A percentile compares a stretch with the other conserved stretches of the same genome.
Conservation (phyloP, 1,284 basidiomycete genomes). For the Sporisorium reilianum region DNA sequence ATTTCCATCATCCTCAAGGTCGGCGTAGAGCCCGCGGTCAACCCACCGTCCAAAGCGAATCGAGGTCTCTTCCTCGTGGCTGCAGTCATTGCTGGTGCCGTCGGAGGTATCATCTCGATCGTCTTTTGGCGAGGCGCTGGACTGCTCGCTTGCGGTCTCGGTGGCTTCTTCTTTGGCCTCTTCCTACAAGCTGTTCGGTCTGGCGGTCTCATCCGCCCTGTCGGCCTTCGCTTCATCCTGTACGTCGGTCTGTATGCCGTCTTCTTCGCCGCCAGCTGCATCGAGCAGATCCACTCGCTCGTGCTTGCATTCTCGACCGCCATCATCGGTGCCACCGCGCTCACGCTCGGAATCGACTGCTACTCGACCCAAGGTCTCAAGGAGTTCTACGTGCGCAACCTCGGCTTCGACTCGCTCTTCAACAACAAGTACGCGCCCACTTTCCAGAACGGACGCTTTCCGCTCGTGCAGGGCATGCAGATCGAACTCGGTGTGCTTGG, state of each 20-base stretch:
- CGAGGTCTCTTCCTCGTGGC: conserved; percentile 91
- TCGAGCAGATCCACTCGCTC: conserved; percentile 54
- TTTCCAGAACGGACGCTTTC: conserved; percentile 73
- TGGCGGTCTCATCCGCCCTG: conserved; percentile 82
- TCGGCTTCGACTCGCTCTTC: conserved; percentile 85
- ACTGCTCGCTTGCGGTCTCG: conserved; percentile 73
- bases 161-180: conserved; percentile 85
- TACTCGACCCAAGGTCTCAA: conserved; percentile 79
- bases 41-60: conserved; percentile 81
- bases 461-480: conserved; percentile 88
- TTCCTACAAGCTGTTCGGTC: conserved; percentile 86
- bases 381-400: conserved; percentile 94
- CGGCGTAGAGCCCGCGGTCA: conserved; percentile 83
- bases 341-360: conserved; percentile 93
- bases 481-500: conserved; percentile 90
- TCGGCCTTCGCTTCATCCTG: conserved; percentile 86
- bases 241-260: conserved; percentile 76
- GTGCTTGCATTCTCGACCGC: conserved; percentile 77
- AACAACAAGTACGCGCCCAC: conserved; percentile 44
- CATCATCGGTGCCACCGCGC: conserved; percentile 88
- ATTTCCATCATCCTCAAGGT: conserved; percentile 89
- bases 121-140: conserved; percentile 52
- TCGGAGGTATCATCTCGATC: conserved; percentile 79
- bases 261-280: conserved; percentile 43
- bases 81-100: conserved; percentile 80